A percentile compares a stretch with the other conserved stretches of the same genome.
Evolutionary conservation across 169 alveolate species (phyloP).

Genomic region (Theileria annulata): DNA sequence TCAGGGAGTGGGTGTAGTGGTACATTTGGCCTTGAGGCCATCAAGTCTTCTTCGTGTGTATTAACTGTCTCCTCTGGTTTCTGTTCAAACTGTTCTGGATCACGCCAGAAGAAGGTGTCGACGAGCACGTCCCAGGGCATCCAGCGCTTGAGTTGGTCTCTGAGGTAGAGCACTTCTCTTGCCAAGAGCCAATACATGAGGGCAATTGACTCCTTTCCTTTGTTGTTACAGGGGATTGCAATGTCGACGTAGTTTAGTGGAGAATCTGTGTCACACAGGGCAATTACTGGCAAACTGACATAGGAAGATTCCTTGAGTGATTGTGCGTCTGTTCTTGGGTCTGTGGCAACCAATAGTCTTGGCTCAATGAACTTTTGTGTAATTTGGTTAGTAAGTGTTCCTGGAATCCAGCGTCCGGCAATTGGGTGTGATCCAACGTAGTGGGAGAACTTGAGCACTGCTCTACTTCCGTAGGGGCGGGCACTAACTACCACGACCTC

Average conservation of each 20-base stretch:
- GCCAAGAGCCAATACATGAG: slow-evolving; percentile 98
- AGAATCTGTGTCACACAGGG: slow-evolving; percentile 97
- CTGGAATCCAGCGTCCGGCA: slow-evolving; percentile 99
- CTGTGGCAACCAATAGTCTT: slow-evolving; percentile 96
- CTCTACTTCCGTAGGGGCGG: slow-evolving; percentile 95
- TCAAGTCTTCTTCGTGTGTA: slow-evolving; percentile 44
- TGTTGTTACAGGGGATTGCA: slow-evolving; percentile 99
- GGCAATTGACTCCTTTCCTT: slow-evolving; percentile 95
- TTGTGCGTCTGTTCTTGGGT: slow-evolving; percentile 97
- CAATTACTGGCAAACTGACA: slow-evolving; percentile 97
- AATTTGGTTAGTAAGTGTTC: slow-evolving; percentile 97
- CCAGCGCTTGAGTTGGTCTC: slow-evolving; percentile 85
- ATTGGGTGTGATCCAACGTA: slow-evolving; percentile 95
- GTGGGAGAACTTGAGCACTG: slow-evolving; percentile 97
- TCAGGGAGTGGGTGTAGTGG: slow-evolving; percentile 40
- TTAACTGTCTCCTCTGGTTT: slow-evolving; percentile 64
- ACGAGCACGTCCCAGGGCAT: slow-evolving; percentile 92
- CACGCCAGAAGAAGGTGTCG: slow-evolving; percentile 93
- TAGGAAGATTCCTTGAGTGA: slow-evolving; percentile 95
- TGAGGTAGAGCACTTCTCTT: slow-evolving; percentile 95
- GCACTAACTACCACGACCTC: slow-evolving; percentile 97
- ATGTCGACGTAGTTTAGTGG: slow-evolving; percentile 96
- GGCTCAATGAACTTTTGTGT: slow-evolving; percentile 98
- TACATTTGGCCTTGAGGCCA: slow-evolving; percentile 33
- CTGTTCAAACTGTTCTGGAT: slow-evolving; percentile 86